Evolutionary conservation across 75 land plant genomes (phyloP).

Genomic region (Pinus albicaulis): DNA sequence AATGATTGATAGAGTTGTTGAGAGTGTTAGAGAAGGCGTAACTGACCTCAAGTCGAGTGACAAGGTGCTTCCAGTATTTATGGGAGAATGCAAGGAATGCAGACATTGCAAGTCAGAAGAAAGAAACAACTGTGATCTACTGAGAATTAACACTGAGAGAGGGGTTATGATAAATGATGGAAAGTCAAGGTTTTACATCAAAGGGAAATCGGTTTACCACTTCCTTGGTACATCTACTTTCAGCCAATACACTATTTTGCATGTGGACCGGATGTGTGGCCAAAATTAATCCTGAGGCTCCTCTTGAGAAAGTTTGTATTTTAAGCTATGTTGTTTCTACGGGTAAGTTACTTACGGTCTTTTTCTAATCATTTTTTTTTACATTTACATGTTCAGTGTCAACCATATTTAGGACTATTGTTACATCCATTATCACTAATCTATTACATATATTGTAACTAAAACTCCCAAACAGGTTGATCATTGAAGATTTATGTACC

Average conservation of each 20-base stretch:
- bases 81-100: constrained; percentile 76
- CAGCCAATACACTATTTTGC: constrained; percentile 86
- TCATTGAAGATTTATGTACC: too few relatives aligned
- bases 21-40: constrained; percentile 82
- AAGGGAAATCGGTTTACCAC: constrained; percentile 60
- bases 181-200: constrained; percentile 51
- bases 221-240: constrained; percentile 82
- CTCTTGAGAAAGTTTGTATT: constrained; percentile 79
- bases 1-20: constrained; percentile 45
- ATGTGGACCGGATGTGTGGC: constrained; percentile 67
- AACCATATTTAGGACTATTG: too few relatives aligned
- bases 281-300: constrained; percentile 71
- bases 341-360: constrained; percentile 28
- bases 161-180: constrained; percentile 65
- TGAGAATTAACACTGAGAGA: constrained; percentile 52
- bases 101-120: constrained; percentile 63
- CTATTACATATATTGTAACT: too few relatives aligned
- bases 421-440: too few relatives aligned
- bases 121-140: constrained; percentile 66
- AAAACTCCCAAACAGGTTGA: too few relatives aligned
- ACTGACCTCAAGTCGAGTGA: constrained; percentile 65
- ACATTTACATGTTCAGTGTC: neutral
- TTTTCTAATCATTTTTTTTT: neutral
- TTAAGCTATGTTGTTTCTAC: constrained; percentile 79
- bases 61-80: constrained; percentile 73